phyloP scores from a whole-genome alignment of 805 yeast species.

The Brettanomyces bruxellensis region DNA sequence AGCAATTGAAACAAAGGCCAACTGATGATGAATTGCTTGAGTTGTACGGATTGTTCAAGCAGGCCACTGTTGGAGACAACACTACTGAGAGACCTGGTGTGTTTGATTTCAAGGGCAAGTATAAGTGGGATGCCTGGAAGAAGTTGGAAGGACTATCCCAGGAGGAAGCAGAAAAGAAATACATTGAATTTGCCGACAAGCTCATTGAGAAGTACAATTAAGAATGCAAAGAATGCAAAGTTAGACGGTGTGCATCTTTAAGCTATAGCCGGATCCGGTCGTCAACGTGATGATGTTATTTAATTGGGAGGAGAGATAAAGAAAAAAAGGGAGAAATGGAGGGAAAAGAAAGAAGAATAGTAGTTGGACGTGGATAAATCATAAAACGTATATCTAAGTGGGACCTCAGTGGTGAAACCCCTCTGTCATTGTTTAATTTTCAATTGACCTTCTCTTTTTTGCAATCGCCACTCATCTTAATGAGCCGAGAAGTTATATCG shows the following conservation, averaged over 20 bases:
- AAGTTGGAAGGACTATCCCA: slow-evolving; percentile 75
- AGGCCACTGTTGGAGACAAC: slow-evolving; percentile 96
- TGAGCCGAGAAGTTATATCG: slow-evolving; percentile 28
- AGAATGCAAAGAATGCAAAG: neutral
- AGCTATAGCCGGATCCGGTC: no score
- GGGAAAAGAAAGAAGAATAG: no score
- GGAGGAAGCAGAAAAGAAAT: slow-evolving; percentile 83
- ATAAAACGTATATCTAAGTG: no score
- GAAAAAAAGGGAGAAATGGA: neutral
- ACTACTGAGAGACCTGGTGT: slow-evolving; percentile 79
- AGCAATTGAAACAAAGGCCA: slow-evolving; percentile 68
- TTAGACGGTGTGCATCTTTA: no score
- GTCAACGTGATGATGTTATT: neutral
- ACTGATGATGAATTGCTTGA: slow-evolving; percentile 76
- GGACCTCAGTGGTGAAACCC: no score
- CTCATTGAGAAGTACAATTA: slow-evolving; percentile 42
- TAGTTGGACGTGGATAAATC: no score
- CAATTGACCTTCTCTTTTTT: neutral
- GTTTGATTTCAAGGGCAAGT: slow-evolving; percentile 89
- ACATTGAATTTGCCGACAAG: slow-evolving; percentile 60
- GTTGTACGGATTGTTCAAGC: slow-evolving; percentile 90
- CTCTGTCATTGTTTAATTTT: no score
- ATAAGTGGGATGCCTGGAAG: slow-evolving; percentile 98
- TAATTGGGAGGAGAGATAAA: neutral
- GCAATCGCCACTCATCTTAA: no score